Conservation (phyloP, 169 alveolate genomes). For the Ichthyophthirius multifiliis region DNA sequence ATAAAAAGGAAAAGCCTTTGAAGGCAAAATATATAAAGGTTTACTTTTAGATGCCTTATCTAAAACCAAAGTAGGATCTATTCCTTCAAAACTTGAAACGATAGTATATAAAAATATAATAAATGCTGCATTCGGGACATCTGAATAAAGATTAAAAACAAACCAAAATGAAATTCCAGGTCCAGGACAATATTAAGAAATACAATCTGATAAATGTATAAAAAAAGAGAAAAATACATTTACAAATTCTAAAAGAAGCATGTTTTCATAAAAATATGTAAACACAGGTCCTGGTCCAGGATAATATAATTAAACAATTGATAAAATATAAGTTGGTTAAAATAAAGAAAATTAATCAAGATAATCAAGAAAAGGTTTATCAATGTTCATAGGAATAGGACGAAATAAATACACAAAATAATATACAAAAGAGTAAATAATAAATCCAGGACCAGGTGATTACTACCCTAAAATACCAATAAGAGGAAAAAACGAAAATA, state of each 20-base stretch:
- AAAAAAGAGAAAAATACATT: constrained; percentile 5
- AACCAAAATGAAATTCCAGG: constrained; percentile 23
- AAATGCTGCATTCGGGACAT: constrained; percentile 31
- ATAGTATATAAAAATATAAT: constrained; percentile 20
- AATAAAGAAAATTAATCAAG: no score
- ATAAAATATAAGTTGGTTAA: no score
- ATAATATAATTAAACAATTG: no score
- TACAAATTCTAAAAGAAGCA: constrained; percentile 27
- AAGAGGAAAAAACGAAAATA: background rate
- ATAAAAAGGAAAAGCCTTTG: constrained; percentile 3
- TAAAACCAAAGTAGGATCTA: constrained; percentile 26
- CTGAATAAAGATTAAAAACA: constrained; percentile 25
- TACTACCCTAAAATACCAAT: background rate
- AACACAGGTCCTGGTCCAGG: constrained; percentile 47
- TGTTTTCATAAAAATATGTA: constrained; percentile 22
- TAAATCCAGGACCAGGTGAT: constrained; percentile 5
- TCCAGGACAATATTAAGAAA: constrained; percentile 17
- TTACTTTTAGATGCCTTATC: constrained; percentile 32
- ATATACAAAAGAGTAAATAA: background rate
- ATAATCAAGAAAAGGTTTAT: no score
- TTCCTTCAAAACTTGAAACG: constrained; percentile 40
- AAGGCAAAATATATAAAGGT: constrained; percentile 23
- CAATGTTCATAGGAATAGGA: background rate
- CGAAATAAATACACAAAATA: background rate
- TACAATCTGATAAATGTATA: background rate